Evolutionary conservation across 352 stramenopile species (phyloP), one percentile per base, ranked within the genome.

Genomic region (Thalassiosira mediterranea): DNA sequence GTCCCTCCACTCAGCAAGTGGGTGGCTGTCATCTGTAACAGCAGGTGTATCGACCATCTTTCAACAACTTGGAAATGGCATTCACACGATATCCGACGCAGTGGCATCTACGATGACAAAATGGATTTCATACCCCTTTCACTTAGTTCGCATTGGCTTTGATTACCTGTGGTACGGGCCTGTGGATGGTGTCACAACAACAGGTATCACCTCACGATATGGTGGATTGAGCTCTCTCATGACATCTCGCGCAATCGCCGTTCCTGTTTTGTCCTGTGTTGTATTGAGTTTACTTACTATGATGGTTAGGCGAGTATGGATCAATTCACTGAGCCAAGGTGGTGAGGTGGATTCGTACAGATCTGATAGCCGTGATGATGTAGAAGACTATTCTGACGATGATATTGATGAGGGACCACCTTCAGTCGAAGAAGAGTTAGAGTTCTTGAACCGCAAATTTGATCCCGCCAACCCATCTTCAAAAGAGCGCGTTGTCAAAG

Each of bases 391-490:
- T 17, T 53, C 66, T 23, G 51, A 65, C 11, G 54, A 54, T 23
- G 66, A 68, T 15, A 10, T 17, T 1, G 60, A 46, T n/a, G 32
- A 11, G 21, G 49, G 64, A 21, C 46, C 56, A 28, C 64, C 72
- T 8, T 65, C 73, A 0, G n/a, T 68, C 2, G 65, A 81, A 49
- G 65, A 81, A 42, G 73, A 82, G 28, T 57, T 82, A 25, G n/a
- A 77, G 10, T 82, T 77, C 42, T 46, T 82, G 29, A 66, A 73
- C 29, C 47, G 57, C 8, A 49, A 60, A 26, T 82, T 82, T 46
- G 54, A 72, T 48, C 31, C 72, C 25, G 59, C 65, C 32, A 81
- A 81, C 54, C 72, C 65, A 34, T 51, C 48, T 11, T 65, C 66
- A 19, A 65, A 61, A 23, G 28, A 74, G 23, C 51, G 53, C 13